Evolutionary conservation across 768 basidiomycete species (phyloP).

Genomic region (Amyloporia xantha): DNA sequence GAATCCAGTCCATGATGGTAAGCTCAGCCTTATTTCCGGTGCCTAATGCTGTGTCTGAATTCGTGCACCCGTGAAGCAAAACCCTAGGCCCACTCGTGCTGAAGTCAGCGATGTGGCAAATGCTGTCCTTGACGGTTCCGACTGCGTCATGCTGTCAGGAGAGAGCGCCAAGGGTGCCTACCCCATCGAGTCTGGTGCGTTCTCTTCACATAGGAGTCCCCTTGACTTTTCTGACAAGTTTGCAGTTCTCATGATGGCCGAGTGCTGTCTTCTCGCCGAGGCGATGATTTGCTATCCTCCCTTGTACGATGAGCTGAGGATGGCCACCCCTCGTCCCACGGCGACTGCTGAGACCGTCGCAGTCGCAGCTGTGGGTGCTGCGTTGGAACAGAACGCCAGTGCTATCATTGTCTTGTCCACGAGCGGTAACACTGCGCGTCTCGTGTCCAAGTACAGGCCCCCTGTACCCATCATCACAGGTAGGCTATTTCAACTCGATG

Average conservation of each 20-base stretch:
- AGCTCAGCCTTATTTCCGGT: constrained; percentile 17
- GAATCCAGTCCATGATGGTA: constrained; percentile 86
- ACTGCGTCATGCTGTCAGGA: constrained; percentile 99
- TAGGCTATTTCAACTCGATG: constrained; percentile 30
- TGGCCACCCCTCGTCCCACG: constrained; percentile 79
- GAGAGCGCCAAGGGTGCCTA: constrained; percentile 98
- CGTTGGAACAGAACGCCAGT: constrained; percentile 89
- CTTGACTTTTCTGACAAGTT: neutral
- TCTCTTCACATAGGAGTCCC: neutral
- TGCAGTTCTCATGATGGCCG: constrained; percentile 97
- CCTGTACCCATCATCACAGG: constrained; percentile 91
- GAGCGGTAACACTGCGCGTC: constrained; percentile 91
- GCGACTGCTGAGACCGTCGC: constrained; percentile 94
- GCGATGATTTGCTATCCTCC: constrained; percentile 93
- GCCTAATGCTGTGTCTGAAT: constrained; percentile 1
- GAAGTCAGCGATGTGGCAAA: constrained; percentile 99
- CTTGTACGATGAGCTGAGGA: constrained; percentile 82
- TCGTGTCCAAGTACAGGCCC: constrained; percentile 96
- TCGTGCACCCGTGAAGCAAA: constrained; percentile 60
- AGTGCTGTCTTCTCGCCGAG: constrained; percentile 96
- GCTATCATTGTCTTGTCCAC: constrained; percentile 97
- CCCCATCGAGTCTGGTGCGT: constrained; percentile 84
- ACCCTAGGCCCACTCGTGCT: constrained; percentile 97
- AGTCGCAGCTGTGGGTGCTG: constrained; percentile 92
- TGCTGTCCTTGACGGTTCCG: constrained; percentile 96